Evolutionary conservation across 257 asterid species (phyloP).

Genomic region (Salvia splendens): DNA sequence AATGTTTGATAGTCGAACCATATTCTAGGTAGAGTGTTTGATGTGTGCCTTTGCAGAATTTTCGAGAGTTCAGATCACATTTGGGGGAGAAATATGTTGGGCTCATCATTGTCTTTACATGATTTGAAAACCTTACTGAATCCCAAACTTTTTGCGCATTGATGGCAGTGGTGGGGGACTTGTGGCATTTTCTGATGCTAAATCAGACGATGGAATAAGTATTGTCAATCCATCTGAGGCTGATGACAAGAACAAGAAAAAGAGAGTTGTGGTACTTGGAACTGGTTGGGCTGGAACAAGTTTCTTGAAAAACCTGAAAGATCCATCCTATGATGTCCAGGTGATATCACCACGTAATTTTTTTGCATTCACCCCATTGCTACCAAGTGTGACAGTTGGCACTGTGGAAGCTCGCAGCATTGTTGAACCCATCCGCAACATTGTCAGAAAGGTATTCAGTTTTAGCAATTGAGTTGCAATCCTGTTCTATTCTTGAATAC

Average conservation of each 20-base stretch:
- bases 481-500: not conserved
- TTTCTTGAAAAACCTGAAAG: conserved; percentile 74
- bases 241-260: conserved; percentile 58
- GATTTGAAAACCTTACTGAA: conserved; percentile 4
- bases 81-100: not conserved
- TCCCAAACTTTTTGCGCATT: conserved; percentile 11
- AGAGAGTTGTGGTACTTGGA: conserved; percentile 91
- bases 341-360: conserved; percentile 96
- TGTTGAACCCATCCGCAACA: conserved; percentile 90
- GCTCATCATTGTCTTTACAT: conserved; percentile 14
- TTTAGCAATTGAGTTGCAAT: not conserved
- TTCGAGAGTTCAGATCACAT: not conserved
- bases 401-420: conserved; percentile 95
- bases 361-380: conserved; percentile 91
- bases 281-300: conserved; percentile 99
- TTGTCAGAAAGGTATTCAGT: conserved; percentile 71
- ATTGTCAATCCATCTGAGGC: conserved; percentile 40
- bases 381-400: conserved; percentile 96
- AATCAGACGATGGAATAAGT: conserved; percentile 42
- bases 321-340: conserved; percentile 75
- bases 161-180: conserved; percentile 77
- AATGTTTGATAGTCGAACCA: not conserved
- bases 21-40: not conserved
- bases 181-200: conserved; percentile 78
- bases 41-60: not conserved